Base-by-base conservation (phyloP, 805 yeast species). In the Candida multigemmis region DNA sequence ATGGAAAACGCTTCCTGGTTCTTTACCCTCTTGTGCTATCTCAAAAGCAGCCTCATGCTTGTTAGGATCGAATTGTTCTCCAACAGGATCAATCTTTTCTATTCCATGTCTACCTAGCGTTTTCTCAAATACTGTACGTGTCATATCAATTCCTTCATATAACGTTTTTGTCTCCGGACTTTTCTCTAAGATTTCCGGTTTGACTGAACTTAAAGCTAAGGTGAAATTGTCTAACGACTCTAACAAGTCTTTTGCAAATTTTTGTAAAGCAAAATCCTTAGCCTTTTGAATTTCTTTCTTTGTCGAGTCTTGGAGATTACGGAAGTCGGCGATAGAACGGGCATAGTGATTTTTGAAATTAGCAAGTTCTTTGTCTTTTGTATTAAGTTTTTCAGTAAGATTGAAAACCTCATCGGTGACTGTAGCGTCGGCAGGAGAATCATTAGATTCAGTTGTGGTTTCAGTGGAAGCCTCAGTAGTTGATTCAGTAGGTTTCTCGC, bases 21-120 rank as follows among this genome's bases (percentile, higher is more conserved):
- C 89, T 56, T 84, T 83, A 42, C 74, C 91, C 25, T 87, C 83
- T 47, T 79, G 83, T 18, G 89, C 80, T 29, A 81, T 60, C 63
- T 86, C 91, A 56, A 86, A 87, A 17, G 89, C 74, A 28, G 96
- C 96, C 60, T 86, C 96, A 54, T 86, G 96, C 43, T 65, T 67
- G 58, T 87, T 84, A 36, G 96, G 96, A 53, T 86, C 94, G 44
- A 87, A 86, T 39, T 60, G 65, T 56, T 85, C 84, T 37, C 89
- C 94, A 19, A 82, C 32, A 26, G 96, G 95, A 46, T 84, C 77
- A 35, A 84, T 66, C 60, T 83, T 84, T 38, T 57, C 67, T 37
- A 86, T 65, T 21, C 96, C 96, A 56, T 86, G 89, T 47, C 65
- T 77, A 32, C 56, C 58, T 44, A 86, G 68, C 19, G 96, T 86